Evolutionary conservation across 1,284 basidiomycete species (phyloP).

Genomic region (Leccinum subrobustum): DNA sequence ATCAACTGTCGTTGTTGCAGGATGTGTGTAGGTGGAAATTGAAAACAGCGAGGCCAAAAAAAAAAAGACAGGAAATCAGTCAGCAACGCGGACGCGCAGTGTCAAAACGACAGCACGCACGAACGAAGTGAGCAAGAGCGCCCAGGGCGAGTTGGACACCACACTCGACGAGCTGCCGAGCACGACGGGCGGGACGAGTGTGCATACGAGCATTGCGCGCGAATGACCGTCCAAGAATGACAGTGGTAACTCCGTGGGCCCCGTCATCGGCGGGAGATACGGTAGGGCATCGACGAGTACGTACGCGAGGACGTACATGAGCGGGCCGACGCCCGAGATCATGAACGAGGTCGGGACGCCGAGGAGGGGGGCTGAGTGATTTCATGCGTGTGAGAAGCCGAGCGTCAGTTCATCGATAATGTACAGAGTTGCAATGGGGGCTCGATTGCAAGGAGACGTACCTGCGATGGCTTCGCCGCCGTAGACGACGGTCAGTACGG

Average conservation of each 20-base stretch:
- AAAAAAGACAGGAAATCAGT: not conserved
- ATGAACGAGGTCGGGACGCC: conserved; percentile 69
- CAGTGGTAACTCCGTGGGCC: conserved; percentile 60
- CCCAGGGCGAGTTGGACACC: conserved; percentile 66
- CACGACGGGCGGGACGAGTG: conserved; percentile 64
- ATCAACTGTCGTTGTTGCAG: conserved; percentile 45
- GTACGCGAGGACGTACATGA: conserved; percentile 54
- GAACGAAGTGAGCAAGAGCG: conserved; percentile 63
- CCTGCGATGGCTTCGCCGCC: conserved; percentile 70
- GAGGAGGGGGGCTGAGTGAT: conserved; percentile 54
- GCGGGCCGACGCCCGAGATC: conserved; percentile 57
- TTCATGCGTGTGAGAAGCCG: not conserved
- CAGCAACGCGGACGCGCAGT: not conserved
- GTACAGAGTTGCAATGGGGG: not conserved
- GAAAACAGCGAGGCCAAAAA: not conserved
- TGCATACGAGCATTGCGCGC: conserved; percentile 69
- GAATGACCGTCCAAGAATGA: conserved; percentile 66
- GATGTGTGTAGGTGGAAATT: not conserved
- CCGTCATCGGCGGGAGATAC: conserved; percentile 47
- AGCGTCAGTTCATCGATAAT: not conserved
- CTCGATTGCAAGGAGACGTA: conserved; percentile 28
- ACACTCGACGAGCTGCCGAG: conserved; percentile 46
- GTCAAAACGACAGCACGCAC: conserved; percentile 39
- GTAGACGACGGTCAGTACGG: conserved; percentile 66
- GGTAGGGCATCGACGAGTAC: conserved; percentile 59